Base-by-base conservation (phyloP, 2,329 filamentous ascomycete genomes). In the Sarocladium kiliense region DNA sequence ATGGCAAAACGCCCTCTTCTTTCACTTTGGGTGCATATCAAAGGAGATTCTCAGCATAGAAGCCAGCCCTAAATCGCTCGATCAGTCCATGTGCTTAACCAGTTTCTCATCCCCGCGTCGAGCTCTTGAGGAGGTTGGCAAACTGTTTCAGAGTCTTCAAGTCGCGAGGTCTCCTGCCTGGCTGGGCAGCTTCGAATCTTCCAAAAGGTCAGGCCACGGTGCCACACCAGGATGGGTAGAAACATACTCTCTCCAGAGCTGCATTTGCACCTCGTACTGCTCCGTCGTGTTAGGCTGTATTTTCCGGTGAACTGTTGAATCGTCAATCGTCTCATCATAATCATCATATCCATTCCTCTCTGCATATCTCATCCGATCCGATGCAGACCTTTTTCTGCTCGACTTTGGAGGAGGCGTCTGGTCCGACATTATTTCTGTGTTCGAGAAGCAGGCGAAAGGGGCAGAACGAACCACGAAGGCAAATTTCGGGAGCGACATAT, bases 31-130 rank as follows among this genome's bases (percentile, higher is more conserved):
- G 69, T 2, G 73, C 66, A 58, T 79, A 78, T 1, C 74, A 60
- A 2, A 80, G 67, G n/a, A 79, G 63, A 54, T 79, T 80, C 63
- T 79, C 76, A 2, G 75, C 74, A 58, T 79, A 79, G 59, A 79
- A 78, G 3, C 76, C 76, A 16, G 75, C 74, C 3, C 75, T 77
- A 26, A 10, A 9, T 16, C 2, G 12, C 34, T 25, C 14, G 23
- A 18, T 54, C 37, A 9, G 34, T 36, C 16, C 32, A n/a, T n/a
- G n/a, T n/a, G n/a, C n/a, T n/a, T n/a, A n/a, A n/a, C n/a, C n/a
- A n/a, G n/a, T n/a, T n/a, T n/a, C n/a, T n/a, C n/a, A n/a, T n/a
- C 36, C 36, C 36, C 36, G 36, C 36, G 36, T 39, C 36, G 36
- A 39, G 36, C 36, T 39, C 36, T 39, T 39, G 36, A 39, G 36